Evolutionary conservation across 192 early-diverging fungal species (phyloP).

Genomic region (Coemansia sp.): DNA sequence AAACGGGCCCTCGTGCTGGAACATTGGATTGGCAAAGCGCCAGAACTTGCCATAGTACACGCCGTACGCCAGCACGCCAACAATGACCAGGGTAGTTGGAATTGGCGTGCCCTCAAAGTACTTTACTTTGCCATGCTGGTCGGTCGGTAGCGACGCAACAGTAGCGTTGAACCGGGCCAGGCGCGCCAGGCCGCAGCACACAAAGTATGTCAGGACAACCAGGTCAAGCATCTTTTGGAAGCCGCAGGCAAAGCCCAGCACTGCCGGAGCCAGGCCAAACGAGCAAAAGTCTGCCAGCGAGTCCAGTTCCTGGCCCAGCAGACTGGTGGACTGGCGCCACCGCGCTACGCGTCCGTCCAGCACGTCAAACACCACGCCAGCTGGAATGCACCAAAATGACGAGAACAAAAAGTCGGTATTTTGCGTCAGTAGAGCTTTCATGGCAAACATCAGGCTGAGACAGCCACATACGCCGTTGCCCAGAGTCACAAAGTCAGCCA

Average conservation of each 20-base stretch:
- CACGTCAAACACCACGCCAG: constrained; percentile 71
- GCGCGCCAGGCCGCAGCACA: constrained; percentile 81
- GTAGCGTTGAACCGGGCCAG: constrained; percentile 91
- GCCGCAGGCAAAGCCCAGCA: constrained; percentile 79
- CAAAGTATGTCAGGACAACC: constrained; percentile 78
- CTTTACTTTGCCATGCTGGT: constrained; percentile 70
- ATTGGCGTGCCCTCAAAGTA: constrained; percentile 94
- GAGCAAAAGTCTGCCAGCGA: constrained; percentile 79
- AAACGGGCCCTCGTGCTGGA: constrained; percentile 51
- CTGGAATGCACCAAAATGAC: constrained; percentile 67
- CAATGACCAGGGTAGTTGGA: constrained; percentile 72
- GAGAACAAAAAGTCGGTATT: constrained; percentile 62
- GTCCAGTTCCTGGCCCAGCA: constrained; percentile 88
- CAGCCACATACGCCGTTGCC: constrained; percentile 81
- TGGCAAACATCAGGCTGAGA: constrained; percentile 67
- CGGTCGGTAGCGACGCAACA: constrained; percentile 71
- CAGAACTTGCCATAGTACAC: constrained; percentile 54
- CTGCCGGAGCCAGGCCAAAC: constrained; percentile 83
- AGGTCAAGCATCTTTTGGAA: constrained; percentile 82
- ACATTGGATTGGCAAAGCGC: constrained; percentile 49
- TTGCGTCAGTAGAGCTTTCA: constrained; percentile 68
- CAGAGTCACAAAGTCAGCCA: constrained; percentile 86
- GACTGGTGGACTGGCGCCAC: constrained; percentile 70
- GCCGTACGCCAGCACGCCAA: constrained; percentile 66
- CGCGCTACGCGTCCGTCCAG: constrained; percentile 80